Conservation (phyloP, 345 rosid species). For the Euphorbia pulcherrima region DNA sequence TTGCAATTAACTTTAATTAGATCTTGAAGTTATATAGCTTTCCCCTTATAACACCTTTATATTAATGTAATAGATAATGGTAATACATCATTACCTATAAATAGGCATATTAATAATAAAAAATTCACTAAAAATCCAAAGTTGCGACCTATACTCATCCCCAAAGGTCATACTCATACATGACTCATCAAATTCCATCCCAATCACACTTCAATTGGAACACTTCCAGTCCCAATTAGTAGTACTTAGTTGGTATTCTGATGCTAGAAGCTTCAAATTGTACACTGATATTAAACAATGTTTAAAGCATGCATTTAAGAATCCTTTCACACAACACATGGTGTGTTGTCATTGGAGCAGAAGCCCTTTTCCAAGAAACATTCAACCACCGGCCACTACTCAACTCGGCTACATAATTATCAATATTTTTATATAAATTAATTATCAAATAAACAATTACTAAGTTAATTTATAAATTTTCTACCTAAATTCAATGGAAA, state of each 20-base stretch:
- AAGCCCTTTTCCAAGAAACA: conserved; percentile 38
- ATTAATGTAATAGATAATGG: conserved; percentile 15
- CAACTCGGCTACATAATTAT: conserved; percentile 11
- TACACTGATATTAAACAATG: conserved; percentile 24
- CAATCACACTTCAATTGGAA: conserved; percentile 22
- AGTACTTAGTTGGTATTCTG: conserved; percentile 31
- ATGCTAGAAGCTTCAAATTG: conserved; percentile 43
- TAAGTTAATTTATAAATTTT: too few species aligned
- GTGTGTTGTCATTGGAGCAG: conserved; percentile 16
- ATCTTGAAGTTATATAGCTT: conserved; percentile 7
- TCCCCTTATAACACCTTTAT: conserved; percentile 8
- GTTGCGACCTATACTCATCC: conserved; percentile 23
- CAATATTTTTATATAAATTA: not conserved
- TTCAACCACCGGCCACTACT: conserved; percentile 41
- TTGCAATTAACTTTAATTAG: not conserved
- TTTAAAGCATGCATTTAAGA: conserved; percentile 28
- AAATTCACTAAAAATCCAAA: conserved; percentile 37
- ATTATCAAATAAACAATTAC: too few species aligned
- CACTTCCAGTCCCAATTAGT: conserved; percentile 33
- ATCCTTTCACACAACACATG: conserved; percentile 35
- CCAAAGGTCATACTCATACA: conserved; percentile 15
- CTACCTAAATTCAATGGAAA: too few species aligned
- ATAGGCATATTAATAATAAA: conserved; percentile 24
- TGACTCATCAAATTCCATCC: conserved; percentile 29
- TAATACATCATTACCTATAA: conserved; percentile 33